phyloP scores from a whole-genome alignment of 108 stramenopile genomes.

The Cyclotella sp. region DNA sequence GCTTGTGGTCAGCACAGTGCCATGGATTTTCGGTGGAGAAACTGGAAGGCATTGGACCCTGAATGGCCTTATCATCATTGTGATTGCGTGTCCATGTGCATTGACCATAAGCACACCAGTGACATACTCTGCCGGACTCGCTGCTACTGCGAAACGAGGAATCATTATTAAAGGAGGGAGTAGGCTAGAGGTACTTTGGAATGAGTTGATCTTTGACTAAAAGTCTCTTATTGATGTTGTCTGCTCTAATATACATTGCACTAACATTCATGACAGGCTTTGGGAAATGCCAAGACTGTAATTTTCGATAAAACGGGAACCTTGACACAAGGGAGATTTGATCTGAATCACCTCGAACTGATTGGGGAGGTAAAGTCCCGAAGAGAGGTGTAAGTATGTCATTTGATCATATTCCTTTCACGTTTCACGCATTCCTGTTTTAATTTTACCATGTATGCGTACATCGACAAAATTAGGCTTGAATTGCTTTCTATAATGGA shows the following conservation, averaged over 20 bases:
- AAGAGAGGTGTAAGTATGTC: constrained; percentile 50
- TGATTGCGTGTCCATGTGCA: constrained; percentile 96
- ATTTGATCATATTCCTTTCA: background rate
- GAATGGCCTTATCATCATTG: constrained; percentile 87
- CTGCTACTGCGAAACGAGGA: constrained; percentile 85
- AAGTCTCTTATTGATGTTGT: background rate
- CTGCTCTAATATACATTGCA: no score
- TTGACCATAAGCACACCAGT: constrained; percentile 92
- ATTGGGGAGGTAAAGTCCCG: constrained; percentile 54
- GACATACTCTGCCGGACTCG: constrained; percentile 88
- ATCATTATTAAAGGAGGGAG: constrained; percentile 89
- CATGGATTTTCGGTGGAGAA: constrained; percentile 77
- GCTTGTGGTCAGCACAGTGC: constrained; percentile 77
- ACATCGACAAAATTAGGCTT: constrained; percentile 31
- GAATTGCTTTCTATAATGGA: constrained; percentile 82
- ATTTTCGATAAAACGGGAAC: constrained; percentile 94
- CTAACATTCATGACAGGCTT: constrained; percentile 36
- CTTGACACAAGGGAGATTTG: constrained; percentile 81
- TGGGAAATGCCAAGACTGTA: constrained; percentile 75
- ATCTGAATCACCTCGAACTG: constrained; percentile 62
- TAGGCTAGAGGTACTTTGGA: constrained; percentile 61
- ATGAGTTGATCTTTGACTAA: constrained; percentile 7
- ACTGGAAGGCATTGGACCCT: constrained; percentile 73
- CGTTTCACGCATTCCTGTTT: background rate
- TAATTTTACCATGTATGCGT: constrained; percentile 12